Base-by-base conservation (phyloP, 305 asterid genomes). In the Plantago lanceolata region DNA sequence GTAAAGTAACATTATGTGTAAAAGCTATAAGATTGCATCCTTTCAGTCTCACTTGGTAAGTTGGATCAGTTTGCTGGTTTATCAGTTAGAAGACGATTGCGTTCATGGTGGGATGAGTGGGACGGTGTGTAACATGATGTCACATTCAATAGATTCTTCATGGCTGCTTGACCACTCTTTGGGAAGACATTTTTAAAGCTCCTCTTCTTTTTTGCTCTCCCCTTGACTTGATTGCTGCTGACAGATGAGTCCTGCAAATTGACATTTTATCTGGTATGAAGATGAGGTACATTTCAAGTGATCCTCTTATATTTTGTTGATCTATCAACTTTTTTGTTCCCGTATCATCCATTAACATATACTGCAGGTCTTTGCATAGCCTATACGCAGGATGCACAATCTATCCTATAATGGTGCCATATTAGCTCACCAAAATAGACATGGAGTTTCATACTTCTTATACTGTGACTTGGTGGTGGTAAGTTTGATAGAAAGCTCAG, bases 121-220 rank as follows among this genome's bases (percentile, higher is more conserved):
- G 75, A 28, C 15, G 68, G 20, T 14, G 37, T 31, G 71, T 64
- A 64, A 57, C 65, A 53, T 0, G 66, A 37, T 56, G 52, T 61
- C 16, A 31, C 33, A 17, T 37, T 61, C 43, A 73, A 31, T 20
- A 73, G 67, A 20, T 68, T 73, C 70, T 68, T 73, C 3, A 73
- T 51, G 5, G 61, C 61, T 13, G 61, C 45, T 64, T 70, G 75
- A 40, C 75, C 63, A 31, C 69, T 70, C 49, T 68, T 69, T 8
- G 70, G 68, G 61, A 73, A 37, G 45, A 45, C 76, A 17, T 68
- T 61, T 49, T 63, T 74, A 14, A 79, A 79, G 59, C 79, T 79
- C 68, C 65, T 79, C 63, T 48, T 61, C 49, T 69, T 75, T 59
- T 43, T 76, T 52, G 59, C 72, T 29, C 9, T 43, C 17, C 50